Evolutionary conservation across 805 yeast genomes (phyloP).

Genomic region (Candida awuae): DNA sequence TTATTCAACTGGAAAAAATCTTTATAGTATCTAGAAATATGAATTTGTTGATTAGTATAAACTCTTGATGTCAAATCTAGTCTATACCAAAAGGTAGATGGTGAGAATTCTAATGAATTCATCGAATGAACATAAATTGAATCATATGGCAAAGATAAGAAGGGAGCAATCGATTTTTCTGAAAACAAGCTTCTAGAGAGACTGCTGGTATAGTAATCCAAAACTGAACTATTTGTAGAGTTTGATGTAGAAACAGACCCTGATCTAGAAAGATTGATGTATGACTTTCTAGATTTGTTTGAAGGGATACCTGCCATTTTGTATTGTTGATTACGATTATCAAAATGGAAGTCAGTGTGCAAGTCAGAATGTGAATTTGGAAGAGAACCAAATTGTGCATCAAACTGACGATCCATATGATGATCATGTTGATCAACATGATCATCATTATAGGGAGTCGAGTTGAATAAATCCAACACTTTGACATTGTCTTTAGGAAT

Average conservation of each 20-base stretch:
- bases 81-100: conserved; percentile 39
- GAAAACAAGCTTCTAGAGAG: conserved; percentile 1
- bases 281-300: no score
- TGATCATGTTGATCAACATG: no score
- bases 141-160: neutral
- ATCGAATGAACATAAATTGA: conserved; percentile 25
- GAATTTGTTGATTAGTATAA: conserved; percentile 27
- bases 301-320: no score
- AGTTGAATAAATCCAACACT: conserved; percentile 9
- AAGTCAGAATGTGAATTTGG: no score
- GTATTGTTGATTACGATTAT: no score
- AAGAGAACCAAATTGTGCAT: no score
- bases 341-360: no score
- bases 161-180: neutral
- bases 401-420: no score
- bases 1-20: conserved; percentile 43
- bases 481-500: conserved; percentile 39
- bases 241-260: neutral
- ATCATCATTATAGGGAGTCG: no score
- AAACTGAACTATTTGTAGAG: neutral
- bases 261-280: no score
- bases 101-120: conserved; percentile 1
- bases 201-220: conserved; percentile 1
- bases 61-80: conserved; percentile 28
- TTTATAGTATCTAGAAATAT: conserved; percentile 41